Conservation (phyloP, 2,329 filamentous ascomycete species). For the Aspergillus quadrilineatus region DNA sequence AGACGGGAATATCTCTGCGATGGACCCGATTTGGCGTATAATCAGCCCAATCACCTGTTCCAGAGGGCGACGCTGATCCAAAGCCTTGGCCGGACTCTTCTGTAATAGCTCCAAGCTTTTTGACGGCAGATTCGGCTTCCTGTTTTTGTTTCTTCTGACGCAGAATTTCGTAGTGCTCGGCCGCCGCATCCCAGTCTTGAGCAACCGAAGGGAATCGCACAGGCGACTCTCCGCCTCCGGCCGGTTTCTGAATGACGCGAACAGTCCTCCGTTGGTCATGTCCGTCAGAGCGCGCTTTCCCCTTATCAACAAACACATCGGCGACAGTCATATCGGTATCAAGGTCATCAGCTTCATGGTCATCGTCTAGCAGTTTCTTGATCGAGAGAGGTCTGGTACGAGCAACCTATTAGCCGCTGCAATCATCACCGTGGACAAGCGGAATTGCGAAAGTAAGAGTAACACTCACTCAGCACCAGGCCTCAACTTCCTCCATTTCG, state of each 20-base stretch:
- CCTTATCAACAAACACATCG: constrained; percentile 40
- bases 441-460: background rate
- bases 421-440: background rate
- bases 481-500: constrained; percentile 35
- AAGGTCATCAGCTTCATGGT: constrained; percentile 33
- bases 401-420: constrained; percentile 7
- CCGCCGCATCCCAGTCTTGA: constrained; percentile 36
- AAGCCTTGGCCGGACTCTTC: constrained; percentile 15
- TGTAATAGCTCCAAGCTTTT: constrained; percentile 20
- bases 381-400: constrained; percentile 35
- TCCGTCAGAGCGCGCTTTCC: constrained; percentile 34
- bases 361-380: constrained; percentile 39
- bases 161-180: constrained; percentile 19
- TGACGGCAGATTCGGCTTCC: constrained; percentile 4
- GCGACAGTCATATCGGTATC: constrained; percentile 35
- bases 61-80: background rate
- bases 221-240: constrained; percentile 16
- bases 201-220: constrained; percentile 36
- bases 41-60: background rate
- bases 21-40: background rate
- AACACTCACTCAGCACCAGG: constrained; percentile 34
- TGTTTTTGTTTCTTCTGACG: constrained; percentile 16
- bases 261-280: constrained; percentile 37
- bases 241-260: constrained; percentile 36
- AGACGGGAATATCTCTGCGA: constrained; percentile 26